These are phyloP conservation scores for Podospora pseudoanserina DNA, from an alignment of 495 filamentous ascomycete species.

Conservation along the genomic window DNA sequence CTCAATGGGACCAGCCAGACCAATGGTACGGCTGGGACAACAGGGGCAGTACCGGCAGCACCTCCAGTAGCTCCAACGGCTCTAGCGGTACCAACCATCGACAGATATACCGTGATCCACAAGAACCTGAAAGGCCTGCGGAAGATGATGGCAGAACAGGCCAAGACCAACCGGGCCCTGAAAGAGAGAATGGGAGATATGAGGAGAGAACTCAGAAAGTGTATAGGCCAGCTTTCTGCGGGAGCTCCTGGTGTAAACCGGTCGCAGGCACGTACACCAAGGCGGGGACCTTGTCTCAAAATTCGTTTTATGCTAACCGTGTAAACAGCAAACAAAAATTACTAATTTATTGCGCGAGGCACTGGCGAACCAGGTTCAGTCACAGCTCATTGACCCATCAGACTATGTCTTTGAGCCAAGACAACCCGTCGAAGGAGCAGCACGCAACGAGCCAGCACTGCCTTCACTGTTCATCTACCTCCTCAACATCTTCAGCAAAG, in stretches of 20 bases:
- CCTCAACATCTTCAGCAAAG: constrained; percentile 79
- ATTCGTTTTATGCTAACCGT: constrained; percentile 9
- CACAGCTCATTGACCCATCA: constrained; percentile 62
- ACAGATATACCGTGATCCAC: constrained; percentile 67
- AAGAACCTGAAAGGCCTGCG: constrained; percentile 69
- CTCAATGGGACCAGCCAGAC: constrained; percentile 7
- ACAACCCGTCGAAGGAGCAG: constrained; percentile 47
- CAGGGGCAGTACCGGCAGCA: neutral
- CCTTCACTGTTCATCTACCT: constrained; percentile 77
- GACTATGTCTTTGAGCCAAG: constrained; percentile 60
- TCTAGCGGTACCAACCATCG: constrained; percentile 11
- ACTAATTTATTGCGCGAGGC: constrained; percentile 47
- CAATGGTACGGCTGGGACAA: constrained; percentile 12
- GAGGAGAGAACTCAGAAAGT: constrained; percentile 66
- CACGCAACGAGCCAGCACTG: constrained; percentile 50
- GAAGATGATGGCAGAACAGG: constrained; percentile 49
- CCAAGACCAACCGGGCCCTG: constrained; percentile 43
- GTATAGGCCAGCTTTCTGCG: constrained; percentile 68
- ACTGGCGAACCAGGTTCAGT: constrained; percentile 41
- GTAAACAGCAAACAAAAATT: constrained; percentile 36
- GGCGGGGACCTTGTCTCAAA: neutral
- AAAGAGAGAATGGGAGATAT: constrained; percentile 70
- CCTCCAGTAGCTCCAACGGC: neutral
- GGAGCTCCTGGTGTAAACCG: constrained; percentile 59
- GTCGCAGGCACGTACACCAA: constrained; percentile 44